A percentile compares a stretch with the other conserved stretches of the same genome.
Evolutionary conservation across 768 basidiomycete species (phyloP).

Genomic region (Gautieria morchelliformis): DNA sequence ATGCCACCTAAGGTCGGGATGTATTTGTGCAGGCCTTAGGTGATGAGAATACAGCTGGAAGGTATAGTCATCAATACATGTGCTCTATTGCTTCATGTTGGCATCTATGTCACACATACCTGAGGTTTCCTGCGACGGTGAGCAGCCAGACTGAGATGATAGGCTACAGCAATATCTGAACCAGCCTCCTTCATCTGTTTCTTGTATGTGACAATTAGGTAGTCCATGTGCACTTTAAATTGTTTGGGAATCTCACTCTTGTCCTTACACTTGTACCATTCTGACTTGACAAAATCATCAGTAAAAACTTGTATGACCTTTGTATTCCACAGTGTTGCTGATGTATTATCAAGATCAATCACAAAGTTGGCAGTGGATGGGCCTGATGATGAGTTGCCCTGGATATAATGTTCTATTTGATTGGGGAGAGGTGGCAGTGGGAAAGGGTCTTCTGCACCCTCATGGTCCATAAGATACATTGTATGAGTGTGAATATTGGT

Average conservation of each 20-base stretch:
- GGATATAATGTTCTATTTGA: neutral
- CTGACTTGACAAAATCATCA: neutral
- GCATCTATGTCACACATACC: neutral
- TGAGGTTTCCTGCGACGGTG: neutral
- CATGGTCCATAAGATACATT: neutral
- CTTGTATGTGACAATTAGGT: neutral
- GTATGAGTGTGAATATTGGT: neutral
- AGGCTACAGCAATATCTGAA: neutral
- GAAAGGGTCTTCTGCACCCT: neutral
- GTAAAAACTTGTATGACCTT: neutral
- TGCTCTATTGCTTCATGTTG: too few species aligned
- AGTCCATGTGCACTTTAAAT: neutral
- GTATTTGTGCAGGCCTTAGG: neutral
- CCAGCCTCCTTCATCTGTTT: neutral
- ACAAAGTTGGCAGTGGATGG: neutral
- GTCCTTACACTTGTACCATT: neutral
- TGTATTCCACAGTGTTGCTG: neutral
- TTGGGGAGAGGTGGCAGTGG: neutral
- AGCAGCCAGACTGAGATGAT: neutral
- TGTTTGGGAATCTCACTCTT: neutral
- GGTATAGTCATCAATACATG: neutral
- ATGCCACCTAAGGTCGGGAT: neutral
- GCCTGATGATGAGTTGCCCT: neutral
- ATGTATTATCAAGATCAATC: neutral
- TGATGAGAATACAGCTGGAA: neutral